These are phyloP conservation scores for Tylopilus subfusipes DNA, from an alignment of 768 basidiomycete genomes.

Conservation along the genomic window DNA sequence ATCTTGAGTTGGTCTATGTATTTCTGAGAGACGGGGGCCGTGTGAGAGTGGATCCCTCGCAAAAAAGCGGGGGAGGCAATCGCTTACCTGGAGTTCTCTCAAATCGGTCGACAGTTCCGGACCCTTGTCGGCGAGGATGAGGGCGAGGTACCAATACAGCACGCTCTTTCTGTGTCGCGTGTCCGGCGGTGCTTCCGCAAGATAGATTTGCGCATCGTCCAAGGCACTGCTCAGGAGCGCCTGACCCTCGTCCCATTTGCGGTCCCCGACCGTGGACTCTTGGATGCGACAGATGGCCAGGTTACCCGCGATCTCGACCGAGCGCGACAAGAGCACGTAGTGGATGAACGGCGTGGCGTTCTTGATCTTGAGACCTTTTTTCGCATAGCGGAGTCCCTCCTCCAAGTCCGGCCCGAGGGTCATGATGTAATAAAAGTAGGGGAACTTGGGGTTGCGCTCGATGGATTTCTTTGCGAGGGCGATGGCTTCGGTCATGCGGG, in stretches of 20 bases:
- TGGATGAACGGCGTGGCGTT: constrained; percentile 52
- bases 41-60: background rate
- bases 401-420: constrained; percentile 46
- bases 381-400: constrained; percentile 56
- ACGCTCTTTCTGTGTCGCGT: constrained; percentile 58
- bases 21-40: constrained; percentile 25
- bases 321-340: constrained; percentile 56
- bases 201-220: constrained; percentile 54
- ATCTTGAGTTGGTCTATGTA: constrained; percentile 43
- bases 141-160: constrained; percentile 55
- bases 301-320: constrained; percentile 56
- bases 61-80: background rate
- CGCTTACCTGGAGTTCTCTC: constrained; percentile 46
- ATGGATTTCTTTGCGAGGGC: constrained; percentile 44
- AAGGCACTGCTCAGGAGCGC: constrained; percentile 58
- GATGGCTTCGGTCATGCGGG: constrained; percentile 47
- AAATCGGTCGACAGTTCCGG: constrained; percentile 48
- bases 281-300: constrained; percentile 51
- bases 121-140: constrained; percentile 51
- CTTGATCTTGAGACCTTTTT: constrained; percentile 62
- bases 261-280: constrained; percentile 38
- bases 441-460: constrained; percentile 53
- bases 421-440: constrained; percentile 64
- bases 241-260: constrained; percentile 56
- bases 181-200: constrained; percentile 57